phyloP scores from a whole-genome alignment of 257 asterid species.

The Ophiorrhiza pumila region DNA sequence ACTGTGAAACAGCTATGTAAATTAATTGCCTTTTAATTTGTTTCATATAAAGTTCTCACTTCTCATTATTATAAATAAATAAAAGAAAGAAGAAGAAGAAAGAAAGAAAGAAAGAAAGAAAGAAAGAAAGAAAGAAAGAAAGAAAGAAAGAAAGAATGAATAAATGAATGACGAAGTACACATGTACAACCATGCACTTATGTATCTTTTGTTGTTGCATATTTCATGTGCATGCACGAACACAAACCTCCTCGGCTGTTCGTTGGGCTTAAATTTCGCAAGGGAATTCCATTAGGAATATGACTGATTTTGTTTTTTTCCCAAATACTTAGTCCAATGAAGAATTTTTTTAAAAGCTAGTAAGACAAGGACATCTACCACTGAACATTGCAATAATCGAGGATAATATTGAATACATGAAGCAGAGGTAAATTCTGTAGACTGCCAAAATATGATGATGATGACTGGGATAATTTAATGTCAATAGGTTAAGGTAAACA shows the following conservation, averaged over 20 bases:
- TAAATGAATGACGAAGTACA: no score
- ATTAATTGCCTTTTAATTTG: no score
- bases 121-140: no score
- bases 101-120: no score
- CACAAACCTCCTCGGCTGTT: not conserved
- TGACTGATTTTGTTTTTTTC: not conserved
- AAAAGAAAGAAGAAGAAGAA: no score
- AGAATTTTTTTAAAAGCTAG: not conserved
- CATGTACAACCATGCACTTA: not conserved
- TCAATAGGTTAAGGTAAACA: not conserved
- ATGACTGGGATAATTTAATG: not conserved
- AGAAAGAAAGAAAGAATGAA: no score
- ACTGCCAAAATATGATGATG: not conserved
- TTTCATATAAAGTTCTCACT: no score
- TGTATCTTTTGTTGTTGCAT: constrained; percentile 13
- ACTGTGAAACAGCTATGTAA: no score
- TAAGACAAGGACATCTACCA: constrained; percentile 10
- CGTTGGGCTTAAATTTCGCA: not conserved
- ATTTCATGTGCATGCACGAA: not conserved
- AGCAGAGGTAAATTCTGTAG: not conserved
- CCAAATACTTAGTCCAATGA: not conserved
- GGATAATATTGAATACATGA: constrained; percentile 4
- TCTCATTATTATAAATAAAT: no score
- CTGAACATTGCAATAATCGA: not conserved
- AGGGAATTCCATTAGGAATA: not conserved